phyloP scores from a whole-genome alignment of 83 land plant species.

The Diphasiastrum complanatum region DNA sequence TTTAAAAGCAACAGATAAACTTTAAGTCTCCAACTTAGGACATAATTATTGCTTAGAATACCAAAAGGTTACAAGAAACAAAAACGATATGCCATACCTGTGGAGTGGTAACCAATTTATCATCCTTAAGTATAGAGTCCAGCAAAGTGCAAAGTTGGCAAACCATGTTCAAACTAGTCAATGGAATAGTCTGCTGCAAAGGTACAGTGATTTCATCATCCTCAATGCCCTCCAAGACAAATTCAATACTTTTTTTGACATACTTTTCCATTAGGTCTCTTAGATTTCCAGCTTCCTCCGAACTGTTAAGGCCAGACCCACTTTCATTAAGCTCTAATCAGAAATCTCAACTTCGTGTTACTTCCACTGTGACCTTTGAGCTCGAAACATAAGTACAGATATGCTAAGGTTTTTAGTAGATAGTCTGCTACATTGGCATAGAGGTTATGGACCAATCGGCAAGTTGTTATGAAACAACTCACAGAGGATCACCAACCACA shows the following conservation, averaged over 20 bases:
- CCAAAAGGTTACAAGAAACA: too few relatives aligned
- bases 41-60: too few relatives aligned
- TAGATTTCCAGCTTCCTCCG: constrained; percentile 20
- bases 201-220: constrained; percentile 29
- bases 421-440: too few relatives aligned
- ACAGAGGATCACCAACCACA: too few relatives aligned
- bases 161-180: constrained; percentile 35
- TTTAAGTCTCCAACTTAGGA: too few relatives aligned
- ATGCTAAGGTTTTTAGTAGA: too few relatives aligned
- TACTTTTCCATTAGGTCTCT: constrained; percentile 31
- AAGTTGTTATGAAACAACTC: too few relatives aligned
- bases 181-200: constrained; percentile 30
- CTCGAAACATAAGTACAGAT: too few relatives aligned
- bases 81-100: constrained; percentile 16
- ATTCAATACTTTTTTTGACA: constrained; percentile 28
- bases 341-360: too few relatives aligned
- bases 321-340: too few relatives aligned
- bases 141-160: constrained; percentile 31
- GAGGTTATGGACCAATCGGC: too few relatives aligned
- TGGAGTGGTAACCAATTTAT: constrained; percentile 8
- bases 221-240: constrained; percentile 29
- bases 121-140: constrained; percentile 25
- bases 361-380: too few relatives aligned
- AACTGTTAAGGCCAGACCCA: constrained; percentile 17
- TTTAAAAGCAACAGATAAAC: not conserved